Evolutionary conservation across 768 basidiomycete species (phyloP), one percentile per base, ranked within the genome.

Genomic region (Mycena amicta): DNA sequence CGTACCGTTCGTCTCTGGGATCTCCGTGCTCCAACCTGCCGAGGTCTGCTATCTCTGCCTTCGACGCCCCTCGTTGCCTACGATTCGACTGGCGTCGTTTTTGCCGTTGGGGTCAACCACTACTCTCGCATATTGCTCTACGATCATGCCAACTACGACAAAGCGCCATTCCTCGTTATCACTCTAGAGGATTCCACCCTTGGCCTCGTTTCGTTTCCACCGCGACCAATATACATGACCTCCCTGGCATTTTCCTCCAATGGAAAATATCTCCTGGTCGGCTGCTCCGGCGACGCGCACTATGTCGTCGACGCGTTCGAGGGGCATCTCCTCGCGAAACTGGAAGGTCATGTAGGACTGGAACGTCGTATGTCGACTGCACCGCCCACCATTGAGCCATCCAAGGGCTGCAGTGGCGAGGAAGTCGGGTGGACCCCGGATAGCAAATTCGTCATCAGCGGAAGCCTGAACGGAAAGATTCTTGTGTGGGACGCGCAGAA

Each of bases 1-100:
- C 92, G 89, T 67, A 98, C 95, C 1, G 95, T 98, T 20, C 86
- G 96, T 26, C 75, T 98, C 18, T 99, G 97, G 97, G 97, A 99
- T 74, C 81, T 98, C 39, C 88, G 95, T 45, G 78, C 87, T 13
- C 85, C 87, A 0, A 77, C 78, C 23, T 94, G 93, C 69, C 83
- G 90, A 56, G 95, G 95, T 25, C 79, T 90, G 26, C 78, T 95
- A 54, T 85, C 85, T 66, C 79, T 95, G 20, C 89, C 89, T 11
- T 81, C 87, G 4, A 72, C 84, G 16, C 90, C 94, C 16, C 82
- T 93, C 56, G 81, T 93, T 20, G 91, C 93, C 4, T 95, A 95
- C 72, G 93, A 95, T 69, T 77, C 86, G 2, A 81, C 86, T 5
- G 93, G 93, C 16, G 74, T 92, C 52, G 88, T 95, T 28, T 95